Conservation (phyloP, 106 monocot genomes). For the Apostasia ramifera region DNA sequence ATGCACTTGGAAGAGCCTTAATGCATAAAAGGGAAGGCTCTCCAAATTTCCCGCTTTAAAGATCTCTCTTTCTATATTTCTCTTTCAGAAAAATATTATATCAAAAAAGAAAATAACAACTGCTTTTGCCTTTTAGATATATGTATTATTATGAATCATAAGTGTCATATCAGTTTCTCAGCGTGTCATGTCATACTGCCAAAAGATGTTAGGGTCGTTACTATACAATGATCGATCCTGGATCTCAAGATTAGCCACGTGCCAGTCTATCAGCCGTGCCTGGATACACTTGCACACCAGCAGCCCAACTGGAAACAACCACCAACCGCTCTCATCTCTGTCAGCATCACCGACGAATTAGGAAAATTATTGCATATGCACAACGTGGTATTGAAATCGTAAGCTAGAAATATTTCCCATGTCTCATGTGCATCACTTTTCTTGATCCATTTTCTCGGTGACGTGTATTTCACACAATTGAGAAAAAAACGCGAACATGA, state of each 20-base stretch:
- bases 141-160: not conserved
- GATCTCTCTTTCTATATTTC: slow-evolving; percentile 1
- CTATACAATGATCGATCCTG: slow-evolving; percentile 96
- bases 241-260: slow-evolving; percentile 95
- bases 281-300: slow-evolving; percentile 82
- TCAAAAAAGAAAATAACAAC: not conserved
- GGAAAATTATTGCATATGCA: not conserved
- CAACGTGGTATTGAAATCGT: not conserved
- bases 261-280: slow-evolving; percentile 83
- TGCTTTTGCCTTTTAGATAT: slow-evolving; percentile 1
- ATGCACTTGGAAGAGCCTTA: slow-evolving; percentile 2
- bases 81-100: not conserved
- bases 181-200: slow-evolving; percentile 60
- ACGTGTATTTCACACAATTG: too few species aligned
- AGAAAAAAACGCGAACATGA: too few species aligned
- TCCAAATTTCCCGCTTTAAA: not conserved
- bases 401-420: not conserved
- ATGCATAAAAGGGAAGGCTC: slow-evolving; percentile 13
- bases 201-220: slow-evolving; percentile 76
- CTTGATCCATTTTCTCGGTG: too few species aligned
- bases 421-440: too few species aligned
- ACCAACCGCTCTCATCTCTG: slow-evolving; percentile 98
- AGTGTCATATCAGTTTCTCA: not conserved
- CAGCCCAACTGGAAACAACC: slow-evolving; percentile 70
- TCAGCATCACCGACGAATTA: not conserved